phyloP scores from a whole-genome alignment of 495 filamentous ascomycete species.

The Xylaria palmicola region DNA sequence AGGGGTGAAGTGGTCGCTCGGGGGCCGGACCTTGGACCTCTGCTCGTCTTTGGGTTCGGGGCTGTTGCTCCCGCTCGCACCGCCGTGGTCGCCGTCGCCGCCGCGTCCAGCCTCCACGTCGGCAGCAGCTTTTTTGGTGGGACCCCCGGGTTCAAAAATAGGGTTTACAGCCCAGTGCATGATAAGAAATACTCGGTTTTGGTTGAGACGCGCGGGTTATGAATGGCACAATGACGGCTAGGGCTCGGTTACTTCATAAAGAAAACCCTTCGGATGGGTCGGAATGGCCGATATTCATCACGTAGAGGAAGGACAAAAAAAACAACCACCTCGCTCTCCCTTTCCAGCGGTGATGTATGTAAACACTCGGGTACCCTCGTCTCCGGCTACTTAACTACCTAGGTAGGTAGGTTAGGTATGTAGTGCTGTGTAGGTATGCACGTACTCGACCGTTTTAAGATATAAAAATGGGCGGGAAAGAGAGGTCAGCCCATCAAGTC shows the following conservation, averaged over 20 bases:
- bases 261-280: constrained; percentile 14
- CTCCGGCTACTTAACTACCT: too few relatives aligned
- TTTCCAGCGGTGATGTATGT: not conserved
- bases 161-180: constrained; percentile 42
- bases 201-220: not conserved
- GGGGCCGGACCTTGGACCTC: constrained; percentile 16
- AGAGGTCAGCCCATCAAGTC: not conserved
- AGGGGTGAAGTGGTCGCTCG: constrained; percentile 34
- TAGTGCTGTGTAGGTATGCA: not conserved
- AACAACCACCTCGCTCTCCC: not conserved
- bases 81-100: not conserved
- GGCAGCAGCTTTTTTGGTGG: constrained; percentile 13
- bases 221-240: not conserved
- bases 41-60: not conserved
- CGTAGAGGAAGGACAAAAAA: constrained; percentile 19
- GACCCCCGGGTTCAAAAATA: constrained; percentile 25
- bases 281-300: constrained; percentile 19
- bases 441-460: too few relatives aligned
- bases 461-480: too few relatives aligned
- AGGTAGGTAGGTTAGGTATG: not conserved
- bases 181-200: constrained; percentile 4
- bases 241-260: not conserved
- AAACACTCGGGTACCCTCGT: too few relatives aligned
- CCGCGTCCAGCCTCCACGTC: constrained; percentile 27
- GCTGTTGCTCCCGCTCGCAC: not conserved